These are phyloP conservation scores for Giardia muris DNA, from an alignment of 208 protist species.

Conservation along the genomic window DNA sequence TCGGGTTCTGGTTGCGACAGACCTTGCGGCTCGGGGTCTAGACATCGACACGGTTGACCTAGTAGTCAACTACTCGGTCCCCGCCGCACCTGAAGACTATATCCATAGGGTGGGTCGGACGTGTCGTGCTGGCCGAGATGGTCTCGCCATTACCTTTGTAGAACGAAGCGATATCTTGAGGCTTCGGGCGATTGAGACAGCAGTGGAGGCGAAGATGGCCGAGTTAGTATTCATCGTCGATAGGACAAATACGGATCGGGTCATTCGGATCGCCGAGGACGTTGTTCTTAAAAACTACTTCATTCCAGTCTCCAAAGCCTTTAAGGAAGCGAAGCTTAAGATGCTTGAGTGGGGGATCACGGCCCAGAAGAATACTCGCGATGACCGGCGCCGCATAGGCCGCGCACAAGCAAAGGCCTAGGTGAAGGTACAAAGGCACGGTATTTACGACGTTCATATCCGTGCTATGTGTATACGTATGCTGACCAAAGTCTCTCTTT, in stretches of 20 bases:
- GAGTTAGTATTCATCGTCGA: not conserved
- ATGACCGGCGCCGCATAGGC: not conserved
- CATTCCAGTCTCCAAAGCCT: not conserved
- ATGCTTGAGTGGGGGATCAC: not conserved
- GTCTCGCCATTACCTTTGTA: slow-evolving; percentile 43
- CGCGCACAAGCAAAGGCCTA: too few species aligned
- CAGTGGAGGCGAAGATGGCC: not conserved
- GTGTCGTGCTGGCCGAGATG: slow-evolving; percentile 65
- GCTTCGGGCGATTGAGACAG: not conserved
- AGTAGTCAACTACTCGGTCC: slow-evolving; percentile 72
- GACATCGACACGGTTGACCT: slow-evolving; percentile 73
- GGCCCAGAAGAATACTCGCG: not conserved
- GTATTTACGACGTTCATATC: too few species aligned
- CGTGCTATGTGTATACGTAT: too few species aligned
- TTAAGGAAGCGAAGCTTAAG: not conserved
- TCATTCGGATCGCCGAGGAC: not conserved
- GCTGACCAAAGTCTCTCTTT: too few species aligned
- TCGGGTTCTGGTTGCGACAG: slow-evolving; percentile 54
- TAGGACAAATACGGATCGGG: not conserved
- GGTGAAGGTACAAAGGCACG: too few species aligned
- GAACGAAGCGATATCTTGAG: not conserved
- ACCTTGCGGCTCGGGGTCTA: slow-evolving; percentile 55
- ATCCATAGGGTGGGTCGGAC: slow-evolving; percentile 78
- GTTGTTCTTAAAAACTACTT: not conserved
- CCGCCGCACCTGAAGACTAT: slow-evolving; percentile 68